Percentiles rank a stretch among this genome's conserved stretches.
phyloP scores from a whole-genome alignment of 2,329 filamentous ascomycete genomes.

The Sporothrix curviconia region DNA sequence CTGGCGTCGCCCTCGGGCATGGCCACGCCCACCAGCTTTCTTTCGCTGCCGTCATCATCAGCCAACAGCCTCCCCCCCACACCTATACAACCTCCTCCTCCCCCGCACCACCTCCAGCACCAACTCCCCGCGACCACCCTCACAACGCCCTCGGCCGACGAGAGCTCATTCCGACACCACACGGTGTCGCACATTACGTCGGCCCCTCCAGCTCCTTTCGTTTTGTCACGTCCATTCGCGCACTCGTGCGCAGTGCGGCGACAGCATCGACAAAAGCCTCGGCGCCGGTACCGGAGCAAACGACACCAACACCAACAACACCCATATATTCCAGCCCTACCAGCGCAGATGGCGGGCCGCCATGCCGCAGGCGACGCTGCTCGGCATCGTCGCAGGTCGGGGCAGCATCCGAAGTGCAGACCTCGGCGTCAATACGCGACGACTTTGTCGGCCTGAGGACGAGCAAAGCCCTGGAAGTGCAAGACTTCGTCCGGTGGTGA shows the following conservation, averaged over 20 bases:
- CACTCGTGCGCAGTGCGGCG: slow-evolving; percentile 15
- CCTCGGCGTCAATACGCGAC: slow-evolving; percentile 11
- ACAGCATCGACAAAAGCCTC: slow-evolving; percentile 6
- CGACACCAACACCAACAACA: neutral
- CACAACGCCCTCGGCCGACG: slow-evolving; percentile 4
- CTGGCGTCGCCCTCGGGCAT: slow-evolving; percentile 3
- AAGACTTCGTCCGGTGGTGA: slow-evolving; percentile 1
- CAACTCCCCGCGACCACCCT: neutral
- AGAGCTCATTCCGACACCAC: slow-evolving; percentile 17
- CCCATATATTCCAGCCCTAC: slow-evolving; percentile 2
- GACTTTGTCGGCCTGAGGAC: slow-evolving; percentile 15
- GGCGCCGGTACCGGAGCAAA: neutral
- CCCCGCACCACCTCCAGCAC: neutral
- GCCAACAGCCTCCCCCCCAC: neutral
- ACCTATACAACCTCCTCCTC: no score
- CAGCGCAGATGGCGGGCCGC: no score
- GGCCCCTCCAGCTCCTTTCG: slow-evolving; percentile 19
- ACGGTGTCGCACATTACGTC: slow-evolving; percentile 18
- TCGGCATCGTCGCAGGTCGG: neutral
- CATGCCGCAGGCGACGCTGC: no score
- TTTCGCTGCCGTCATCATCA: neutral
- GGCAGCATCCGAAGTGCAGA: neutral
- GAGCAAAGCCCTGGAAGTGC: slow-evolving; percentile 16
- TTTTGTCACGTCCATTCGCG: slow-evolving; percentile 18
- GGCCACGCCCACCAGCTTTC: neutral